phyloP scores from a whole-genome alignment of 371 early-diverging fungal genomes.

The Mucor ambiguus region DNA sequence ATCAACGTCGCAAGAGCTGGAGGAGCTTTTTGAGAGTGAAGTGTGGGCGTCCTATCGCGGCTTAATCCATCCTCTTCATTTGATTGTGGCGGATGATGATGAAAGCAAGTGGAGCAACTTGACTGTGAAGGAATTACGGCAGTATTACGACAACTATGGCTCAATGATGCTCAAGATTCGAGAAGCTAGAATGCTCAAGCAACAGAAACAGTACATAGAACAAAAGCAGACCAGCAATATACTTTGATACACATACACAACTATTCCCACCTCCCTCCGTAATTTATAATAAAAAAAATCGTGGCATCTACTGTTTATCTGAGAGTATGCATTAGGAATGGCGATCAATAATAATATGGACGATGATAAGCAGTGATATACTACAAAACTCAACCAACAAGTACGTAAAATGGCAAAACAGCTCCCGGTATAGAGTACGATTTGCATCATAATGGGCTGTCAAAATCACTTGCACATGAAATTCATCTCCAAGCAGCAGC shows the following conservation, averaged over 20 bases:
- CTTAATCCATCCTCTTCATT: slow-evolving; percentile 39
- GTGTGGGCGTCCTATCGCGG: slow-evolving; percentile 41
- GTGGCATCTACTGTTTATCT: too few species aligned
- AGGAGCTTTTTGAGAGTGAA: slow-evolving; percentile 32
- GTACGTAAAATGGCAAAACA: too few species aligned
- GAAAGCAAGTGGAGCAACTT: slow-evolving; percentile 30
- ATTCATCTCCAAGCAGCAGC: too few species aligned
- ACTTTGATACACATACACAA: background rate
- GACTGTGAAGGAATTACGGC: slow-evolving; percentile 34
- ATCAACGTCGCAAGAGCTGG: background rate
- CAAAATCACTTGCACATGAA: too few species aligned
- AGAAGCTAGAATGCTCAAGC: slow-evolving; percentile 38
- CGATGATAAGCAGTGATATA: too few species aligned
- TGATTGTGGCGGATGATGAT: slow-evolving; percentile 16
- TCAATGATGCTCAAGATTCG: slow-evolving; percentile 47
- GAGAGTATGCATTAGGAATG: too few species aligned
- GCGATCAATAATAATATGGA: too few species aligned
- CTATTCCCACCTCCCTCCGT: background rate
- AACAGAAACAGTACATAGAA: slow-evolving; percentile 34
- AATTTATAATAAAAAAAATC: too few species aligned
- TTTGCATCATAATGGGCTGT: too few species aligned
- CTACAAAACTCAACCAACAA: too few species aligned
- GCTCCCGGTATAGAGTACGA: too few species aligned
- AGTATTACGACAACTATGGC: slow-evolving; percentile 47
- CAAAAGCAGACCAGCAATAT: background rate